These are phyloP conservation scores for Pseudogymnoascus sp. DNA, from an alignment of 2,329 filamentous ascomycete genomes.

Conservation along the genomic window DNA sequence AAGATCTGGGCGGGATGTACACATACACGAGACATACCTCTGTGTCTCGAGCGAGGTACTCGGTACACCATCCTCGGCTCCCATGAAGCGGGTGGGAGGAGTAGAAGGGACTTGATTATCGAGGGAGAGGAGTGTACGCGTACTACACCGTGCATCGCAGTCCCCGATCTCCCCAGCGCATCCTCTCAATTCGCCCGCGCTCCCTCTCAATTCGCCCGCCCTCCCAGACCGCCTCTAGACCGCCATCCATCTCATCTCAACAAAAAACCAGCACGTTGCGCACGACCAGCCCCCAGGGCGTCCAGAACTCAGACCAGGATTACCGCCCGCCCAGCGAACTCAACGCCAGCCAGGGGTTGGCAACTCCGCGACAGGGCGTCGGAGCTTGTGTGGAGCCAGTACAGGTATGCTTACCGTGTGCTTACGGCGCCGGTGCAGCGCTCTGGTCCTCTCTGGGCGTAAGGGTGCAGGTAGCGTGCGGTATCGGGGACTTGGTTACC, in stretches of 20 bases:
- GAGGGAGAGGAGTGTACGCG: background rate
- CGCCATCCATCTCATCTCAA: background rate
- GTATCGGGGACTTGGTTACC: background rate
- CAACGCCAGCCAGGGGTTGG: background rate
- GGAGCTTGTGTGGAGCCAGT: background rate
- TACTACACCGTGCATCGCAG: background rate
- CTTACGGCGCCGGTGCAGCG: background rate
- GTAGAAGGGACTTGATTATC: background rate
- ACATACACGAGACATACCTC: background rate
- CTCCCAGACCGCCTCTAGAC: background rate
- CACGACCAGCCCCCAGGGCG: background rate
- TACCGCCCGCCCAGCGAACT: no score
- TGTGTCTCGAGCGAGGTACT: background rate
- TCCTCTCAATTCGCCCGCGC: no score
- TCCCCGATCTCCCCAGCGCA: background rate
- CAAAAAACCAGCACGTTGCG: background rate
- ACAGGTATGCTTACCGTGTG: background rate
- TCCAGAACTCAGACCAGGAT: no score
- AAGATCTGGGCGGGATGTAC: background rate
- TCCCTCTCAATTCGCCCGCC: background rate
- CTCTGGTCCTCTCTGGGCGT: background rate
- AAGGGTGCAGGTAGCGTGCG: background rate
- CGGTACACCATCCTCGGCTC: background rate
- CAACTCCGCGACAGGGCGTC: background rate
- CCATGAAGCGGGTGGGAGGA: background rate